Conservation (phyloP, 345 rosid species). For the Raphanus raphanistrum region DNA sequence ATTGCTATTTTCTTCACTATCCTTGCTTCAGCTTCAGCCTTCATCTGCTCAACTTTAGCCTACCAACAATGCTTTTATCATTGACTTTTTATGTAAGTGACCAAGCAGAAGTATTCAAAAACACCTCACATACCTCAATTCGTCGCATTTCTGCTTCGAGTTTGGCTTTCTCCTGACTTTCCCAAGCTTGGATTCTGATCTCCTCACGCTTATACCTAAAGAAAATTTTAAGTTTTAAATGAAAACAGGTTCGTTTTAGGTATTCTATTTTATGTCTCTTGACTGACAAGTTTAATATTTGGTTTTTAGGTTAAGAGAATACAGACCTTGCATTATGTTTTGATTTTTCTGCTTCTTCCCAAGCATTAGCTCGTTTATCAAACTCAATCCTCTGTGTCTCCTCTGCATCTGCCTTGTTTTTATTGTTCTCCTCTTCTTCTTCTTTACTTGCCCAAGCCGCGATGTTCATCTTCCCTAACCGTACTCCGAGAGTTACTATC, state of each 20-base stretch:
- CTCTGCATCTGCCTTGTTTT: conserved; percentile 31
- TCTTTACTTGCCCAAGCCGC: conserved; percentile 97
- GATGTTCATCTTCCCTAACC: conserved; percentile 83
- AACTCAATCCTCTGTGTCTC: conserved; percentile 45
- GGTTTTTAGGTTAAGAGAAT: neutral
- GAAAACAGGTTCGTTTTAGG: neutral
- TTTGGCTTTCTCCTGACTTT: conserved; percentile 80
- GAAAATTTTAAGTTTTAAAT: neutral
- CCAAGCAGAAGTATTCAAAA: neutral
- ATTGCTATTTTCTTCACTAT: conserved; percentile 73
- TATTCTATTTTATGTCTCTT: neutral
- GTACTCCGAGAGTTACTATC: conserved; percentile 75
- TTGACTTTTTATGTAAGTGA: neutral
- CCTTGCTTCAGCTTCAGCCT: conserved; percentile 72
- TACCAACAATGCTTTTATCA: conserved; percentile 32
- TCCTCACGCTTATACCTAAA: conserved; percentile 87
- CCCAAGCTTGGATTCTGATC: conserved; percentile 90
- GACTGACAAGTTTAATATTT: neutral
- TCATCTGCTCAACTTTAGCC: conserved; percentile 85
- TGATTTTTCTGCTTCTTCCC: conserved; percentile 96
- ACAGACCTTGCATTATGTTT: conserved; percentile 76
- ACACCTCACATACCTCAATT: conserved; percentile 56
- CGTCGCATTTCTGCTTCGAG: conserved; percentile 79
- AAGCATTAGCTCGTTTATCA: conserved; percentile 68
- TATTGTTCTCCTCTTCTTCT: conserved; percentile 39